Evolutionary conservation across 2,329 filamentous ascomycete species (phyloP).

Genomic region (Diaporthe helianthi): DNA sequence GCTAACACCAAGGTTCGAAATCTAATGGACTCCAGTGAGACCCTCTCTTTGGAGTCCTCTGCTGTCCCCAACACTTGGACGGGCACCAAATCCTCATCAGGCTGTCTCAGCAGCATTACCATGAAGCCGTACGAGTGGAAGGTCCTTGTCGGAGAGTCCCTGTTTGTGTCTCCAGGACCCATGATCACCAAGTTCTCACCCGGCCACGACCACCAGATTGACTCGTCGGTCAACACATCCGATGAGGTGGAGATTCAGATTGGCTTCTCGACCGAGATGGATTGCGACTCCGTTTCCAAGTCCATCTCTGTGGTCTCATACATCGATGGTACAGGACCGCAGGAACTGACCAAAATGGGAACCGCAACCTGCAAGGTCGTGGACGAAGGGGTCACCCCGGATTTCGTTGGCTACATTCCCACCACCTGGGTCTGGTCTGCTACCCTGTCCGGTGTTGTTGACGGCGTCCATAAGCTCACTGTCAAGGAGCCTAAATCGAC

Average conservation of each 20-base stretch:
- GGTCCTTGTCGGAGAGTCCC: slow-evolving; percentile 61
- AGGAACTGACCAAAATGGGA: slow-evolving; percentile 20
- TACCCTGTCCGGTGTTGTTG: slow-evolving; percentile 50
- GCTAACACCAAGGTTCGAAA: slow-evolving; percentile 64
- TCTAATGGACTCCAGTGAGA: slow-evolving; percentile 51
- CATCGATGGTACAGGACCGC: slow-evolving; percentile 47
- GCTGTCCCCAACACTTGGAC: slow-evolving; percentile 40
- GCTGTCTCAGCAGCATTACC: slow-evolving; percentile 59
- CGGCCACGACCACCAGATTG: slow-evolving; percentile 65
- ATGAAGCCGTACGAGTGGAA: slow-evolving; percentile 64
- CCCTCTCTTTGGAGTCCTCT: slow-evolving; percentile 57
- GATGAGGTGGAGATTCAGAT: slow-evolving; percentile 53
- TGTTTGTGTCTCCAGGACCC: slow-evolving; percentile 58
- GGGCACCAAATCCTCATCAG: slow-evolving; percentile 40
- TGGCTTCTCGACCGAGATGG: slow-evolving; percentile 65
- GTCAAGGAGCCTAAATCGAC: slow-evolving; percentile 59
- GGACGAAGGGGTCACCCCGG: slow-evolving; percentile 40
- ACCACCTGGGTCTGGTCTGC: slow-evolving; percentile 56
- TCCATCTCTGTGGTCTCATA: slow-evolving; percentile 59
- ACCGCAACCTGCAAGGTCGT: slow-evolving; percentile 22
- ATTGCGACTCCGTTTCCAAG: slow-evolving; percentile 58
- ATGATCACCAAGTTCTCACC: slow-evolving; percentile 66
- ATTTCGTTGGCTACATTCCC: slow-evolving; percentile 57
- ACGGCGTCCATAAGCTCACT: slow-evolving; percentile 65
- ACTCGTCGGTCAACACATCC: slow-evolving; percentile 39